These are phyloP conservation scores for Colletotrichum acutatum DNA, from an alignment of 2,329 filamentous ascomycete genomes.

Conservation along the genomic window DNA sequence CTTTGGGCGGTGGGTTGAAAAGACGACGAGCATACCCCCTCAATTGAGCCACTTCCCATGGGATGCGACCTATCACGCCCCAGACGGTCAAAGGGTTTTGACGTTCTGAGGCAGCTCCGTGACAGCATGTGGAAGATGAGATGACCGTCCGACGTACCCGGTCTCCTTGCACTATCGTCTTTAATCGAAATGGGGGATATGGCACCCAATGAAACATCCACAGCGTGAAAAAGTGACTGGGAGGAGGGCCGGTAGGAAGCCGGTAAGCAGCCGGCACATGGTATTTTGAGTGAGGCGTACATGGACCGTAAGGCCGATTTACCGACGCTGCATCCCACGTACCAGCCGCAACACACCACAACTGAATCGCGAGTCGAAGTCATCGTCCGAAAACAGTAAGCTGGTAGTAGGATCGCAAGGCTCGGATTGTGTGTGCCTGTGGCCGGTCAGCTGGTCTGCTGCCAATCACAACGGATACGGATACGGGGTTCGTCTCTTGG, in stretches of 20 bases:
- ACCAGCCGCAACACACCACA: not conserved
- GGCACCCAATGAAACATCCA: conserved; percentile 1
- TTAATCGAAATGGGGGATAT: not conserved
- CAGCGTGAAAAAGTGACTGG: not conserved
- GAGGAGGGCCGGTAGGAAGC: not conserved
- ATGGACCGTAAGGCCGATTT: not conserved
- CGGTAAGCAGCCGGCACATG: not conserved
- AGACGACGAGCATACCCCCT: conserved; percentile 1
- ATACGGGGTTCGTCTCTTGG: conserved; percentile 32
- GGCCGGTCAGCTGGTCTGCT: not conserved
- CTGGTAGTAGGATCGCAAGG: not conserved
- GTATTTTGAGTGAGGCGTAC: not conserved
- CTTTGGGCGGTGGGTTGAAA: not conserved
- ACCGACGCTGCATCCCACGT: not conserved
- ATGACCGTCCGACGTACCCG: conserved; percentile 29
- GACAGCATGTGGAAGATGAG: conserved; percentile 23
- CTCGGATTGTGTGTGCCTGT: not conserved
- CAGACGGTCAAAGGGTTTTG: conserved; percentile 14
- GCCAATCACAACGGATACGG: conserved; percentile 22
- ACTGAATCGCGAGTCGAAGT: conserved; percentile 4
- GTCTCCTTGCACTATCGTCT: not conserved
- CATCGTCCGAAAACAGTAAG: conserved; percentile 2
- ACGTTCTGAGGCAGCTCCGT: conserved; percentile 33
- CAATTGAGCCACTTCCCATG: conserved; percentile 24
- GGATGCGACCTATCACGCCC: conserved; percentile 18